These are phyloP conservation scores for Lentinula detonsa DNA, from an alignment of 768 basidiomycete genomes.

Conservation along the genomic window DNA sequence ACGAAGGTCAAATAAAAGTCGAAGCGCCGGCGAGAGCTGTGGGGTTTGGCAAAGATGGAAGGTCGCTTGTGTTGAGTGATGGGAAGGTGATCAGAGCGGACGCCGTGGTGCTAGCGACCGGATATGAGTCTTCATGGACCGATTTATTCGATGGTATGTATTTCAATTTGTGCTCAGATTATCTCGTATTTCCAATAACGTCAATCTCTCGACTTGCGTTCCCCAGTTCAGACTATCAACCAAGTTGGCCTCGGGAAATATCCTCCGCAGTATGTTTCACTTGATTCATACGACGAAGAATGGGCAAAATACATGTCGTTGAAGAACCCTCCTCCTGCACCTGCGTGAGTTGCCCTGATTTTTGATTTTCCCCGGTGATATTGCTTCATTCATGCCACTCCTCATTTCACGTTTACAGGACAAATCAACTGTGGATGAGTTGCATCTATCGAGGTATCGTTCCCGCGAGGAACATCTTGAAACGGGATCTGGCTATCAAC, in stretches of 20 bases:
- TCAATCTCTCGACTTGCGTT: too few species aligned
- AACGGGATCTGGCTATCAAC: constrained; percentile 57
- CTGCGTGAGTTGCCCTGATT: neutral
- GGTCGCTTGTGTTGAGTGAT: constrained; percentile 35
- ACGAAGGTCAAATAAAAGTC: constrained; percentile 43
- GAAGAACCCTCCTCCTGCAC: constrained; percentile 28
- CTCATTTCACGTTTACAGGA: constrained; percentile 13
- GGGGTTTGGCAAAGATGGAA: constrained; percentile 28
- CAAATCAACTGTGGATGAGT: constrained; percentile 31
- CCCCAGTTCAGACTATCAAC: constrained; percentile 21
- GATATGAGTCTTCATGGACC: constrained; percentile 55
- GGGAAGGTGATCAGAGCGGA: constrained; percentile 36
- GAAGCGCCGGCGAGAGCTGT: constrained; percentile 35
- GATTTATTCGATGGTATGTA: constrained; percentile 25
- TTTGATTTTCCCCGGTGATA: neutral
- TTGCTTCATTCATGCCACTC: neutral
- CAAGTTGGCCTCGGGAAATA: constrained; percentile 11
- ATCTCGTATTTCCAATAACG: too few species aligned
- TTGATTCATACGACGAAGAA: constrained; percentile 8
- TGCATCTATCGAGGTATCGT: constrained; percentile 58
- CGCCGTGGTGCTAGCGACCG: constrained; percentile 51
- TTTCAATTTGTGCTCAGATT: too few species aligned
- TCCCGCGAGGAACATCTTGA: constrained; percentile 50
- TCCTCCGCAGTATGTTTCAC: constrained; percentile 5
- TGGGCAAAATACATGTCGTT: constrained; percentile 37